Conservation (phyloP, 306 rosid genomes). For the Malus sieversii region DNA sequence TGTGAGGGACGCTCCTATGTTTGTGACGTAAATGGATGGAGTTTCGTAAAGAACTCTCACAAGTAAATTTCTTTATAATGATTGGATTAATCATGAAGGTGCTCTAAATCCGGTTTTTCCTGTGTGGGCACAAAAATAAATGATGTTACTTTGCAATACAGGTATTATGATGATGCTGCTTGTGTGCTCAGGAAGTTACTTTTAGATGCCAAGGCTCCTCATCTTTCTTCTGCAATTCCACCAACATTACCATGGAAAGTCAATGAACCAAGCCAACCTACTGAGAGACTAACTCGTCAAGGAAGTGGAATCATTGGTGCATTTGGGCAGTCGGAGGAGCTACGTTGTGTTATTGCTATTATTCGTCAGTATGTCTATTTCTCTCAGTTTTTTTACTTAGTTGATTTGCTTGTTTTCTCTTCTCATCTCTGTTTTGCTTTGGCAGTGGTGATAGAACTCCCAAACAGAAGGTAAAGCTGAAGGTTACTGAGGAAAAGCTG, state of each 20-base stretch:
- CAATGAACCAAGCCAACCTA: slow-evolving; percentile 59
- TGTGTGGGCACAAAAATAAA: slow-evolving; percentile 11
- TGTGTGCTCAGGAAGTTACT: slow-evolving; percentile 94
- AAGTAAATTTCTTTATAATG: slow-evolving; percentile 45
- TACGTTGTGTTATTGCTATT: slow-evolving; percentile 89
- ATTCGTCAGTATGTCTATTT: slow-evolving; percentile 78
- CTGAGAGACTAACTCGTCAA: slow-evolving; percentile 83
- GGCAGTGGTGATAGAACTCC: slow-evolving; percentile 99
- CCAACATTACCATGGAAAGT: slow-evolving; percentile 90
- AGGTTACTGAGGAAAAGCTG: slow-evolving; percentile 91
- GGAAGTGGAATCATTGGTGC: slow-evolving; percentile 84
- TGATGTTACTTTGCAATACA: slow-evolving; percentile 24
- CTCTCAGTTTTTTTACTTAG: neutral
- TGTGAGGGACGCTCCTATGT: slow-evolving; percentile 93
- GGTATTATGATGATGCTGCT: slow-evolving; percentile 96
- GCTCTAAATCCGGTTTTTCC: slow-evolving; percentile 1
- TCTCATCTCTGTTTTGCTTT: slow-evolving; percentile 25
- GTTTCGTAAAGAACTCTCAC: slow-evolving; percentile 94
- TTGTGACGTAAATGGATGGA: slow-evolving; percentile 99
- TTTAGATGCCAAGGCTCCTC: slow-evolving; percentile 95
- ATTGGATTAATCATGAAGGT: slow-evolving; percentile 6
- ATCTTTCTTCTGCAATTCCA: slow-evolving; percentile 88
- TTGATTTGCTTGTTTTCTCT: slow-evolving; percentile 11
- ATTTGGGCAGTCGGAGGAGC: slow-evolving; percentile 89
- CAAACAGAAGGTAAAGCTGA: slow-evolving; percentile 94